Conservation (phyloP, 352 stramenopile species). For the Plasmopara muralis region DNA sequence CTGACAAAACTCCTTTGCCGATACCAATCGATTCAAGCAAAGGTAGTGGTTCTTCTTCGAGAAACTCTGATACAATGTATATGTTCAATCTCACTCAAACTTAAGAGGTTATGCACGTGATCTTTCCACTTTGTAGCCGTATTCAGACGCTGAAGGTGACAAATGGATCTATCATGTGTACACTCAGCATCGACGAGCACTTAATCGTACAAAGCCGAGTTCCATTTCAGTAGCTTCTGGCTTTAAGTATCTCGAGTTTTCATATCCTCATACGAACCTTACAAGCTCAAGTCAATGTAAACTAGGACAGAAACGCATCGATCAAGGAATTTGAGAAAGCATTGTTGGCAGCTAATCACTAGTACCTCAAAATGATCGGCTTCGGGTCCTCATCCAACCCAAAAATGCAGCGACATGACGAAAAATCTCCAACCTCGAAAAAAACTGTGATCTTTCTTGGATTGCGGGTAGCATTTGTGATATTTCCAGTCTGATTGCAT, state of each 20-base stretch:
- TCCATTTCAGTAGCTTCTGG: constrained; percentile 23
- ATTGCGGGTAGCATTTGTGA: no score
- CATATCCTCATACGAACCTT: constrained; percentile 72
- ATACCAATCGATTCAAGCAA: constrained; percentile 32
- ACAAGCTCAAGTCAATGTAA: no score
- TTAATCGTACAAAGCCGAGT: constrained; percentile 78
- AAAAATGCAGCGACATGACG: no score
- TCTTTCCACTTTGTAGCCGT: constrained; percentile 63
- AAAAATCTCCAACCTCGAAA: no score
- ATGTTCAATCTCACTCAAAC: constrained; percentile 37
- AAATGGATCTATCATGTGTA: constrained; percentile 91
- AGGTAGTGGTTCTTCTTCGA: constrained; percentile 41
- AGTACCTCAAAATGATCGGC: no score
- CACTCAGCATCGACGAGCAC: constrained; percentile 95
- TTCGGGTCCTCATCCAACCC: no score
- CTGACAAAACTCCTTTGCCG: constrained; percentile 34
- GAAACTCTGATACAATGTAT: constrained; percentile 81
- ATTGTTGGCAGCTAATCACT: no score
- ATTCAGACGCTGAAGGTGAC: constrained; percentile 73
- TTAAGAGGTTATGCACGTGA: constrained; percentile 72
- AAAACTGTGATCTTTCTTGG: no score
- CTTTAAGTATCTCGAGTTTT: constrained; percentile 49
- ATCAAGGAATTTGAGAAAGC: no score
- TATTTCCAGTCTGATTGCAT: no score
- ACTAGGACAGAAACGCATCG: no score